Evolutionary conservation across 108 stramenopile species (phyloP).

Genomic region (Fistulifera pelliculosa): DNA sequence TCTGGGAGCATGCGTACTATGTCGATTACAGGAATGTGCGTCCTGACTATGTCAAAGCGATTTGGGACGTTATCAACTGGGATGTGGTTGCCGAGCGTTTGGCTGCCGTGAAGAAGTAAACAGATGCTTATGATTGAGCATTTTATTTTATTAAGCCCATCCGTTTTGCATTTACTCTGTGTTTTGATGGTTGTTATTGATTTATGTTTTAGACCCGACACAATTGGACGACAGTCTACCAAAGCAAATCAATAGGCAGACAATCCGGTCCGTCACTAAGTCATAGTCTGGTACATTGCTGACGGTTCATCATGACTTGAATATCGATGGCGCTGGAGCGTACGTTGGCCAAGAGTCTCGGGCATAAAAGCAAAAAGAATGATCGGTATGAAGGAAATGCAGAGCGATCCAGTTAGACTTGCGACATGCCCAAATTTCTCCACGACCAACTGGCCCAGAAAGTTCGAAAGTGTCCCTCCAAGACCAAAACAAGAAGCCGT

Average conservation of each 20-base stretch:
- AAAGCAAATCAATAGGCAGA: no score
- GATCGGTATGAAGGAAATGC: constrained; percentile 65
- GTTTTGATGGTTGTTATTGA: no score
- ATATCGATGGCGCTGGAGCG: background rate
- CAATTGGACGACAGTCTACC: no score
- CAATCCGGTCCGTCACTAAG: no score
- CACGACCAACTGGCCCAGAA: constrained; percentile 69
- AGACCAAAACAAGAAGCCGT: constrained; percentile 80
- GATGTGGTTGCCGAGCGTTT: constrained; percentile 66
- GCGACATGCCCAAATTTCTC: constrained; percentile 72
- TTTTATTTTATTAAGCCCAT: no score
- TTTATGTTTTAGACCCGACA: no score
- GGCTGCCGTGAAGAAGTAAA: constrained; percentile 42
- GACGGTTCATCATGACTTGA: no score
- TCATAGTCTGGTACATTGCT: no score
- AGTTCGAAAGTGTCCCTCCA: constrained; percentile 74
- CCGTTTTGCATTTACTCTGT: no score
- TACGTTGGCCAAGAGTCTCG: constrained; percentile 54
- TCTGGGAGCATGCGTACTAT: constrained; percentile 94
- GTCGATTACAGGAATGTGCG: constrained; percentile 95
- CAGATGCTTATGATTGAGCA: background rate
- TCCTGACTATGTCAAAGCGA: constrained; percentile 91
- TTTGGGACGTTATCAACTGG: constrained; percentile 93
- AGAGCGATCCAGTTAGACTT: constrained; percentile 57
- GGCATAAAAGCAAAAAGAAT: constrained; percentile 68